phyloP scores from a whole-genome alignment of 306 rosid species.

The Medicago lupulina region DNA sequence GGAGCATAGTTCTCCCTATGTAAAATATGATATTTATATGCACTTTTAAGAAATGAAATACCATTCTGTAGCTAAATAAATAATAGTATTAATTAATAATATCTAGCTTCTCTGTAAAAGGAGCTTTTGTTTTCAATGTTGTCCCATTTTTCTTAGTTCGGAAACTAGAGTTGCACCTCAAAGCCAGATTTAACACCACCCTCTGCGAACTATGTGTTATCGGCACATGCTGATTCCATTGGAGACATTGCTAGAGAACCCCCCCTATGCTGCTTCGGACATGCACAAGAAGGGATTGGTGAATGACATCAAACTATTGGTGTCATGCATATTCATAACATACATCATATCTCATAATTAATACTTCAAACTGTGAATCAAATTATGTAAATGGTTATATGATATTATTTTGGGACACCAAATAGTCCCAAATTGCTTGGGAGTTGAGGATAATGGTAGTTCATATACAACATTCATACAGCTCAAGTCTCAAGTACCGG shows the following conservation, averaged over 20 bases:
- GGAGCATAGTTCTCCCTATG: conserved; percentile 20
- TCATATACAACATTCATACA: too few species aligned
- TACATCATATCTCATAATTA: background rate
- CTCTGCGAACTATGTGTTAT: too few species aligned
- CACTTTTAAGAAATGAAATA: conserved; percentile 30
- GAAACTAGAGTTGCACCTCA: conserved; percentile 27
- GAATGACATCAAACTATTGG: background rate
- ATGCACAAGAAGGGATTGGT: background rate
- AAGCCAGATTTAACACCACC: background rate
- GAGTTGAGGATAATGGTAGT: background rate
- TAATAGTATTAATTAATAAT: background rate
- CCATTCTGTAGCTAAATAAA: background rate
- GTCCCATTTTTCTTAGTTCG: conserved; percentile 22
- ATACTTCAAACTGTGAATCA: background rate
- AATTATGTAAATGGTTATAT: background rate
- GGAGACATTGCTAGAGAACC: background rate
- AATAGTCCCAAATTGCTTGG: background rate
- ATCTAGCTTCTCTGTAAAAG: conserved; percentile 31
- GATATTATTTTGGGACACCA: background rate
- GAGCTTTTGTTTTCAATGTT: conserved; percentile 34
- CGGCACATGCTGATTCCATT: too few species aligned
- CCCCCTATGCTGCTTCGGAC: background rate
- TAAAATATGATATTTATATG: conserved; percentile 36
- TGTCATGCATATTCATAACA: too few species aligned
- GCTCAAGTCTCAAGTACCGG: too few species aligned